Percentiles rank a stretch among this genome's conserved stretches.
Conservation (phyloP, 805 yeast genomes). For the Komagataella populi region DNA sequence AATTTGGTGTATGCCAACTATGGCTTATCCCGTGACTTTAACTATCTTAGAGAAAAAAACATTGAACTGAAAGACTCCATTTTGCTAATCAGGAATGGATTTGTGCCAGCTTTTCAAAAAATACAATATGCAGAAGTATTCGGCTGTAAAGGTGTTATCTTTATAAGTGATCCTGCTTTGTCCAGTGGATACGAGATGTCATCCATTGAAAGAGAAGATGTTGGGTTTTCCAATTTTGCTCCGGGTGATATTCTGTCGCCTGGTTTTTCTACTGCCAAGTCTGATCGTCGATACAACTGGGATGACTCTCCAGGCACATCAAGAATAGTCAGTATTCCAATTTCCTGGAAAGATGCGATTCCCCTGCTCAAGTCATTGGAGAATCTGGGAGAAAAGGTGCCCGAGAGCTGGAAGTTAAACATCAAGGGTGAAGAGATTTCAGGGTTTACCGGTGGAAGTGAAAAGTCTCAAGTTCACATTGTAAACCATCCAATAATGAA, state of each 20-base stretch:
- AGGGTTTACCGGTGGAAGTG: constrained; percentile 2
- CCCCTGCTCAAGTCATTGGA: constrained; percentile 22
- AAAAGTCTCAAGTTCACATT: constrained; percentile 11
- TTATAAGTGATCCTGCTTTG: constrained; percentile 34
- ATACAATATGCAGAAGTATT: constrained; percentile 36
- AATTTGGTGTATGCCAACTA: constrained; percentile 49
- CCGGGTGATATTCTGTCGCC: constrained; percentile 78
- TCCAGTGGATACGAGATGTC: constrained; percentile 18
- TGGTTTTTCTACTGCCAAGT: constrained; percentile 24
- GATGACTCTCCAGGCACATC: constrained; percentile 42
- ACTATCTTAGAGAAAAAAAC: constrained; percentile 19
- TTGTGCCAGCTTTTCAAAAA: constrained; percentile 35
- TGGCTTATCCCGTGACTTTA: constrained; percentile 48
- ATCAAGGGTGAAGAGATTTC: background rate
- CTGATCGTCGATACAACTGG: constrained; percentile 11
- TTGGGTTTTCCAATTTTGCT: constrained; percentile 40
- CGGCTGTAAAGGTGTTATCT: constrained; percentile 56
- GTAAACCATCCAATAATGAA: constrained; percentile 28
- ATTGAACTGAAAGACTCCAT: constrained; percentile 35
- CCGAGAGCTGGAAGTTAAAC: background rate
- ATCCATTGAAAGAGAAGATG: constrained; percentile 40
- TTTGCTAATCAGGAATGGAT: constrained; percentile 38
- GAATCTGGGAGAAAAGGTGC: constrained; percentile 22
- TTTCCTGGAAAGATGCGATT: constrained; percentile 60
- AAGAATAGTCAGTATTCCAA: constrained; percentile 62